These are phyloP conservation scores for Ceratocystis papillata DNA, from an alignment of 2,329 filamentous ascomycete genomes.

Conservation along the genomic window DNA sequence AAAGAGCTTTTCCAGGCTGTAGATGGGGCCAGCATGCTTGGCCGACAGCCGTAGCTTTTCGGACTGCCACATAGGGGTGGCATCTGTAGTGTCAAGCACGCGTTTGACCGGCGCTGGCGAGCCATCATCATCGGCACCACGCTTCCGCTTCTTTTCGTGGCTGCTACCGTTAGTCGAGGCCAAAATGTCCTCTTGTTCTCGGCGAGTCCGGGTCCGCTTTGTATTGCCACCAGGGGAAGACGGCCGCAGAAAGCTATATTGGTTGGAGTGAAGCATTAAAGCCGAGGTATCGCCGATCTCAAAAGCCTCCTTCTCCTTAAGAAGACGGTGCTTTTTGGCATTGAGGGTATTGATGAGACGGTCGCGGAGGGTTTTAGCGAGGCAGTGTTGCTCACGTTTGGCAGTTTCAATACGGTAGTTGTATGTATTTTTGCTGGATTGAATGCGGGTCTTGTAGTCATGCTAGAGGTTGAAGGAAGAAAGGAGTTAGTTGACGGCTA, in stretches of 20 bases:
- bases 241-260: constrained; percentile 56
- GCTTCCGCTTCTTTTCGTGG: constrained; percentile 52
- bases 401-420: constrained; percentile 53
- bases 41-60: constrained; percentile 45
- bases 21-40: constrained; percentile 49
- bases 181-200: constrained; percentile 49
- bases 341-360: constrained; percentile 56
- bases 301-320: constrained; percentile 55
- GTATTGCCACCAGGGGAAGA: constrained; percentile 53
- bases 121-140: constrained; percentile 50
- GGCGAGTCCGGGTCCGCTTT: constrained; percentile 52
- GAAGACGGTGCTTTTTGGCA: constrained; percentile 53
- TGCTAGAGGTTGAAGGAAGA: constrained; percentile 34
- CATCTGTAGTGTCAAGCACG: constrained; percentile 45
- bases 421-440: constrained; percentile 49
- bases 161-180: constrained; percentile 33
- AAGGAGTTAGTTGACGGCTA: neutral
- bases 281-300: constrained; percentile 58
- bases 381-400: constrained; percentile 48
- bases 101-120: constrained; percentile 50
- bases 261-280: constrained; percentile 54
- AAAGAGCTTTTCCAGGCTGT: constrained; percentile 59
- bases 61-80: constrained; percentile 52
- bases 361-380: constrained; percentile 52
- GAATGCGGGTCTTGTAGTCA: constrained; percentile 52